These are phyloP conservation scores for Ambrosia hybrid DNA, from an alignment of 140 eudicot species.

Conservation along the genomic window DNA sequence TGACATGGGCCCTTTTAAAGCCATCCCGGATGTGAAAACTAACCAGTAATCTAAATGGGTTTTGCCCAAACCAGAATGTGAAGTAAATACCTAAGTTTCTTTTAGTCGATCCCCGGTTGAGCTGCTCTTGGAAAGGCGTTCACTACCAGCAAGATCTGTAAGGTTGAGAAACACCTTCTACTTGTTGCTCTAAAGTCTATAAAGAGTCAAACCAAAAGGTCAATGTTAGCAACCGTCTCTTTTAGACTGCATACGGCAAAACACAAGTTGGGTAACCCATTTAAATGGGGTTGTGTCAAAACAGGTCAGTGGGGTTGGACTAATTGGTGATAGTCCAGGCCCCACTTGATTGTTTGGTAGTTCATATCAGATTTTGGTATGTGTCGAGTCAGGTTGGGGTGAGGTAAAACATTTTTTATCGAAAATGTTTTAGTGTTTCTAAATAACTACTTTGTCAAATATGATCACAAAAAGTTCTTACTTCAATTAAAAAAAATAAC, in stretches of 20 bases:
- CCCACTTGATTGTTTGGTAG: not conserved
- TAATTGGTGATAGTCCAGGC: no score
- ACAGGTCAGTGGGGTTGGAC: not conserved
- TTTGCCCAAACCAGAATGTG: not conserved
- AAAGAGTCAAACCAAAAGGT: conserved; percentile 14
- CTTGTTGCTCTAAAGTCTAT: conserved; percentile 92
- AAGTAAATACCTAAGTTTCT: conserved; percentile 79
- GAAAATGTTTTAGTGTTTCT: not conserved
- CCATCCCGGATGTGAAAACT: not conserved
- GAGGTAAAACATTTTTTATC: not conserved
- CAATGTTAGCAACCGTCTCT: not conserved
- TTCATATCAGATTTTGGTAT: not conserved
- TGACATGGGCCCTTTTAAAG: no score
- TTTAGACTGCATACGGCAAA: not conserved
- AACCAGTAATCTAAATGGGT: not conserved
- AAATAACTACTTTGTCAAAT: not conserved
- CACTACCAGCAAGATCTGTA: conserved; percentile 98
- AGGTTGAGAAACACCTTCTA: conserved; percentile 86
- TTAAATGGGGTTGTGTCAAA: not conserved
- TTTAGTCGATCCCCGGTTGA: conserved; percentile 95
- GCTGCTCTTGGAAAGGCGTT: conserved; percentile 96
- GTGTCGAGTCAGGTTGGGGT: not conserved
- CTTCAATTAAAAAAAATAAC: not conserved
- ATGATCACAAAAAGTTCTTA: not conserved
- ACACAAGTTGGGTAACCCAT: not conserved